phyloP scores from a whole-genome alignment of 495 filamentous ascomycete genomes.

The Extremus antarcticus region DNA sequence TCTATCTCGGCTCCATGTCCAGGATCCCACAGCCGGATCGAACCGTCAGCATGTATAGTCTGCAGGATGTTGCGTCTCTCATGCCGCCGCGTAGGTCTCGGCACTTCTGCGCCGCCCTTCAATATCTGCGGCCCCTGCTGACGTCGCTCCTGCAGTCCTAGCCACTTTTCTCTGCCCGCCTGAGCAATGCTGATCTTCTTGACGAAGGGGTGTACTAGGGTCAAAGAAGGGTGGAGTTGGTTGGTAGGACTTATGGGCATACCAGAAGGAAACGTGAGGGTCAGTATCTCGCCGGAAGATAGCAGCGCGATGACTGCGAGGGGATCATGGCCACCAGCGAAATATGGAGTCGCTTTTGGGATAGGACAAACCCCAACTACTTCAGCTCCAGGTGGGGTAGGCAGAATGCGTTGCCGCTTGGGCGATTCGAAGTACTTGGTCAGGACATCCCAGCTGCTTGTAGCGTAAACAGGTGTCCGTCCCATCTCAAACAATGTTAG shows the following conservation, averaged over 20 bases:
- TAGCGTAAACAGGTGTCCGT: slow-evolving; percentile 76
- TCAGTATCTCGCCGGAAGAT: slow-evolving; percentile 75
- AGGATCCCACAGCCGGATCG: slow-evolving; percentile 76
- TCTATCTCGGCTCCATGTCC: slow-evolving; percentile 89
- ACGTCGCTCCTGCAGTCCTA: slow-evolving; percentile 74
- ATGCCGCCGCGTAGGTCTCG: slow-evolving; percentile 56
- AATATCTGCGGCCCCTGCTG: slow-evolving; percentile 62
- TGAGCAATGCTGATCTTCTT: slow-evolving; percentile 54
- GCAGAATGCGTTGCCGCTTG: slow-evolving; percentile 56
- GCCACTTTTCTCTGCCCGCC: slow-evolving; percentile 69
- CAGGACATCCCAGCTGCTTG: slow-evolving; percentile 76
- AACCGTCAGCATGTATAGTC: slow-evolving; percentile 79
- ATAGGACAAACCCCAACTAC: slow-evolving; percentile 75
- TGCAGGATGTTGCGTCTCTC: slow-evolving; percentile 72
- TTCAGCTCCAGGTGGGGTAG: slow-evolving; percentile 66
- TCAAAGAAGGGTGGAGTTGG: slow-evolving; percentile 71
- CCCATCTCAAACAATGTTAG: slow-evolving; percentile 85
- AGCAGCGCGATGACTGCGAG: slow-evolving; percentile 70
- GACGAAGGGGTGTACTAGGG: slow-evolving; percentile 80
- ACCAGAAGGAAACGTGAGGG: slow-evolving; percentile 81
- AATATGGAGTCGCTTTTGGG: slow-evolving; percentile 71
- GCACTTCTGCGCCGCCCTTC: slow-evolving; percentile 60
- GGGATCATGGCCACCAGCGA: slow-evolving; percentile 78
- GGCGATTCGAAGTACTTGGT: slow-evolving; percentile 62
- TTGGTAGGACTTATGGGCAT: slow-evolving; percentile 85